Base-by-base conservation (phyloP, 768 basidiomycete genomes). In the Amanita rimosa region DNA sequence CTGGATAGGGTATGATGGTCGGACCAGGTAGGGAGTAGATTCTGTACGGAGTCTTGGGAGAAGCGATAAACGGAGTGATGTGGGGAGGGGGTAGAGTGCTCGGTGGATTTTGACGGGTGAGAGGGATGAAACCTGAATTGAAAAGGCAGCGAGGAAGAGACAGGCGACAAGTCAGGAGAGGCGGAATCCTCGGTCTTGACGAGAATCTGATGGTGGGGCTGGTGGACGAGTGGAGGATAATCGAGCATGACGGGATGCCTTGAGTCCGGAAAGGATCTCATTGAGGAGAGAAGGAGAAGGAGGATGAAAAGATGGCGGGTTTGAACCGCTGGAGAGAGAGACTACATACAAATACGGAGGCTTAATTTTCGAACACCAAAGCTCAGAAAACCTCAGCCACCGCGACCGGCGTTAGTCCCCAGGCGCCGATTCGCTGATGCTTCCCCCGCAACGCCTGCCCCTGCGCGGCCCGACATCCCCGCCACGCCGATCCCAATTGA, bases 121-220 rank as follows among this genome's bases (percentile, higher is more conserved):
- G 67, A 64, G 31, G 61, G 57, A 52, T 60, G 57, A 55, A 70
- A 66, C 48, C 61, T 63, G 60, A 66, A 66, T 44, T 63, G 65
- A 56, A 63, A 68, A 27, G 64, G 67, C 35, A 63, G 50, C 49
- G 63, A 63, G 52, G 64, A 27, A 51, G 60, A 50, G 38, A 58
- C 55, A 50, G 68, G 62, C 47, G 67, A 60, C 56, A 72, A 64
- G 59, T 69, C 67, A 55, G 70, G 71, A 48, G 71, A 72, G 59
- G 67, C 60, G 55, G 63, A 64, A 47, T 62, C 64, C 56, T 71
- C 70, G 46, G 68, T 65, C 63, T 73, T 73, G 48, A 71, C 65
- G 54, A 60, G 60, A 53, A 55, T 51, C 31, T 60, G 57, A 47
- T 56, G 56, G 40, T 45, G 53, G 46, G 39, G 44, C 17, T 45